Evolutionary conservation across 139 green algal species (phyloP).

Genomic region (Coelastrella sp.): DNA sequence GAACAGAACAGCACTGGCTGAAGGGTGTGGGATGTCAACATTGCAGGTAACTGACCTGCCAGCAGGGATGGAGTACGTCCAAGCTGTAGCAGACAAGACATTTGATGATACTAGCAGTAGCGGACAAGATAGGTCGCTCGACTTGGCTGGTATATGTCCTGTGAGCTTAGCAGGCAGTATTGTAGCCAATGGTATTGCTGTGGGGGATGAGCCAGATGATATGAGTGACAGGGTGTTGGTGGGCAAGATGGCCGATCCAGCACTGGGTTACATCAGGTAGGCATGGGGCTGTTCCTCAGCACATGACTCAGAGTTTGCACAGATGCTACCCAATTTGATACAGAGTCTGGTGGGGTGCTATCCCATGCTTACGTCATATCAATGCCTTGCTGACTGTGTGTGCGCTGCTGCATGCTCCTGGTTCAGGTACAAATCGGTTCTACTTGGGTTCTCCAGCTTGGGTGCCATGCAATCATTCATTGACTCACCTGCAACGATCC

Average conservation of each 20-base stretch:
- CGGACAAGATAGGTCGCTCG: constrained; percentile 25
- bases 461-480: constrained; percentile 49
- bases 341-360: background rate
- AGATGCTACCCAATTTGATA: background rate
- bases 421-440: constrained; percentile 39
- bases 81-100: background rate
- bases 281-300: too few relatives aligned
- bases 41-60: background rate
- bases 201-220: background rate
- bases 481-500: constrained; percentile 16
- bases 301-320: too few relatives aligned
- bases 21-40: constrained; percentile 1
- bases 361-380: background rate
- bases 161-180: constrained; percentile 44
- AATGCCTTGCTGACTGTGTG: background rate
- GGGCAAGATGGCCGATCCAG: constrained; percentile 27
- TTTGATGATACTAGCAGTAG: background rate
- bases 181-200: constrained; percentile 23
- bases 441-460: constrained; percentile 55
- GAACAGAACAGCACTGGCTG: background rate
- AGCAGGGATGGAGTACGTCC: constrained; percentile 37
- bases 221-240: constrained; percentile 48
- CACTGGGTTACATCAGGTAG: constrained; percentile 17
- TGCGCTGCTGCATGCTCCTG: background rate
- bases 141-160: constrained; percentile 52